Conservation (phyloP, 352 stramenopile species). For the Globisporangium rhizosaccharum region DNA sequence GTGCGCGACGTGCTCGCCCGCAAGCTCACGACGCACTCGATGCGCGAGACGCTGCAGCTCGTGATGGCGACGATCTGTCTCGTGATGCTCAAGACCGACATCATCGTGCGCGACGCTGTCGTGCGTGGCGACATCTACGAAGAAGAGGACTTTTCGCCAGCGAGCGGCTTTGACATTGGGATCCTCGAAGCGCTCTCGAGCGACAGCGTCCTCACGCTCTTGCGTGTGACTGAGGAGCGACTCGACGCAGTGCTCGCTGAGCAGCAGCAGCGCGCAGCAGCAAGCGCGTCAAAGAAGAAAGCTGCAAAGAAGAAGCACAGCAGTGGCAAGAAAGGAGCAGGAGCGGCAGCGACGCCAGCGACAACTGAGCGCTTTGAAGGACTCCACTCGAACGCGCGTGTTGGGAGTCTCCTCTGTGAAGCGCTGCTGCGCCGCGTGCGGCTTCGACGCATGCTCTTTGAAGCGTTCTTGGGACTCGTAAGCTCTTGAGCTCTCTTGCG, state of each 20-base stretch:
- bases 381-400: slow-evolving; percentile 44
- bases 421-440: slow-evolving; percentile 54
- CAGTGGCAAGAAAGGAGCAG: slow-evolving; percentile 22
- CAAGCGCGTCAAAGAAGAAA: slow-evolving; percentile 32
- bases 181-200: slow-evolving; percentile 33
- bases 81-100: slow-evolving; percentile 67
- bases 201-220: slow-evolving; percentile 32
- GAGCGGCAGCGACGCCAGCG: neutral
- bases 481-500: neutral
- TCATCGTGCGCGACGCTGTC: slow-evolving; percentile 77
- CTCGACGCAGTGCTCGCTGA: slow-evolving; percentile 34
- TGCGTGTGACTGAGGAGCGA: slow-evolving; percentile 40
- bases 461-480: slow-evolving; percentile 34
- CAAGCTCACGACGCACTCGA: slow-evolving; percentile 23
- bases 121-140: slow-evolving; percentile 94
- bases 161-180: slow-evolving; percentile 56
- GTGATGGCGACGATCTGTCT: slow-evolving; percentile 67
- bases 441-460: slow-evolving; percentile 41
- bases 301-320: slow-evolving; percentile 62
- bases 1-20: slow-evolving; percentile 23
- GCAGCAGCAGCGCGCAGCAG: slow-evolving; percentile 39
- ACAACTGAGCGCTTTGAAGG: slow-evolving; percentile 22
- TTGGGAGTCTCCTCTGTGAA: slow-evolving; percentile 52
- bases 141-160: slow-evolving; percentile 92
- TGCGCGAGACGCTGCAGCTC: slow-evolving; percentile 55